Base-by-base conservation (phyloP, 306 rosid species). In the Abrus pulchellus region DNA sequence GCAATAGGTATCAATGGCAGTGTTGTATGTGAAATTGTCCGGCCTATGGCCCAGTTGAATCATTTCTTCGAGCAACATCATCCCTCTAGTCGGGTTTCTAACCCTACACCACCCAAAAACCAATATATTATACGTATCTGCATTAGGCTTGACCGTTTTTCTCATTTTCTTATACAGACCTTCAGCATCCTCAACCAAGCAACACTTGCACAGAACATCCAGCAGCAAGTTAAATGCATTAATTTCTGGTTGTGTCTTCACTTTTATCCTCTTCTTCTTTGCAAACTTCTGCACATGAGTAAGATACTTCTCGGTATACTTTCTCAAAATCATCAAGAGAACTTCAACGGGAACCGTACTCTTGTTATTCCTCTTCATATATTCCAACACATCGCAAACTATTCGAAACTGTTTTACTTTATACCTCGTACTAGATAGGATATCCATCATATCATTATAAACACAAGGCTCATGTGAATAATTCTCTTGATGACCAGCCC, bases 71-170 rank as follows among this genome's bases (percentile, higher is more conserved):
- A 94, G 77, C 1, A 94, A 38, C 77, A 76, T 77, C 93, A 93
- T 93, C 29, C 91, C 97, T 80, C 91, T 88, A 59, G 81, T 87
- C 0, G 94, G 97, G 67, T 89, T 91, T 69, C 97, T 89, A 83
- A 93, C 99, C 85, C 99, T 93, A 65, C 95, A 94, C 97, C 99
- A 94, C 33, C 99, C 97, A 2, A 91, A 91, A 80, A 94, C 89
- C 88, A 94, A 79, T 61, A 90, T 87, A 47, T 91, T 91, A 84
- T 86, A 90, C 0, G 97, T 91, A 62, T 86, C 91, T 1, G 89
- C 86, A 86, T 91, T 87, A 9, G 97, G 95, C 82, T 85, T 88
- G 36, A 93, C 70, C 79, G 9, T 84, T 64, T 78, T 91, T 78
- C 85, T 87, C 91, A 93, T 87, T 83, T 75, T 93, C 88, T 86